A percentile compares a stretch with the other conserved stretches of the same genome.
phyloP scores from a whole-genome alignment of 163 green algal species.

The Scenedesmus sp. region DNA sequence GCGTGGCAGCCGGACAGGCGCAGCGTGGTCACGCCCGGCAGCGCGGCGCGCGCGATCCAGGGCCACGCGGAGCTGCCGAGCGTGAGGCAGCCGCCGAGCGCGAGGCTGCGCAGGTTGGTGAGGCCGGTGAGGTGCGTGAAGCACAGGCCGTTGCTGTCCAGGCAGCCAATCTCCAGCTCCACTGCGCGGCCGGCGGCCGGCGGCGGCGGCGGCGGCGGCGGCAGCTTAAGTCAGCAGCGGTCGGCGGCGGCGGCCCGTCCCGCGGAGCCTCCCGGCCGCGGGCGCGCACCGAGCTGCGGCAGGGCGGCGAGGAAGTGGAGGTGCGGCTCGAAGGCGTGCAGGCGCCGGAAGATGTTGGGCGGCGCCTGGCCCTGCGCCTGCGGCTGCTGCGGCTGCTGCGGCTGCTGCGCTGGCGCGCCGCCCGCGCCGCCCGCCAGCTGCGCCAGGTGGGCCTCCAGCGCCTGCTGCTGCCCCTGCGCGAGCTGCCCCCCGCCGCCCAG shows the following conservation, averaged over 20 bases:
- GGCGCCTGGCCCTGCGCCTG: not conserved
- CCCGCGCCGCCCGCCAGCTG: not conserved
- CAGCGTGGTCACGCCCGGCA: not conserved
- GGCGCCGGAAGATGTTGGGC: too few relatives aligned
- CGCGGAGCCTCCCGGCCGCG: not conserved
- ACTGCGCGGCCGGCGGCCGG: not conserved
- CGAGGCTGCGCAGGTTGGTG: not conserved
- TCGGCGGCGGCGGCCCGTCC: too few relatives aligned
- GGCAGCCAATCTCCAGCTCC: constrained; percentile 2
- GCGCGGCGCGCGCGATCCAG: not conserved
- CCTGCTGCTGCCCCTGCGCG: not conserved
- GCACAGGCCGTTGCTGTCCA: not conserved
- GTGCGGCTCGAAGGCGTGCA: not conserved
- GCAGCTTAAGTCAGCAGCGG: not conserved
- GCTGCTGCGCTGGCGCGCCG: not conserved
- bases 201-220: not conserved
- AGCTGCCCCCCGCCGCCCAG: not conserved
- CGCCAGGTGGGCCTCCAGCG: not conserved
- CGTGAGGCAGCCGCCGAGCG: not conserved
- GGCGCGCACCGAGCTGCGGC: not conserved
- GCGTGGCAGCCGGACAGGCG: not conserved
- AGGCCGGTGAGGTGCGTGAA: not conserved
- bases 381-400: not conserved
- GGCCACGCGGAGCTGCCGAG: not conserved
- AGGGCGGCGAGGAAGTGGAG: not conserved